Evolutionary conservation across 176 grass and related monocot genomes (phyloP).

Genomic region (Olyra latifolia): DNA sequence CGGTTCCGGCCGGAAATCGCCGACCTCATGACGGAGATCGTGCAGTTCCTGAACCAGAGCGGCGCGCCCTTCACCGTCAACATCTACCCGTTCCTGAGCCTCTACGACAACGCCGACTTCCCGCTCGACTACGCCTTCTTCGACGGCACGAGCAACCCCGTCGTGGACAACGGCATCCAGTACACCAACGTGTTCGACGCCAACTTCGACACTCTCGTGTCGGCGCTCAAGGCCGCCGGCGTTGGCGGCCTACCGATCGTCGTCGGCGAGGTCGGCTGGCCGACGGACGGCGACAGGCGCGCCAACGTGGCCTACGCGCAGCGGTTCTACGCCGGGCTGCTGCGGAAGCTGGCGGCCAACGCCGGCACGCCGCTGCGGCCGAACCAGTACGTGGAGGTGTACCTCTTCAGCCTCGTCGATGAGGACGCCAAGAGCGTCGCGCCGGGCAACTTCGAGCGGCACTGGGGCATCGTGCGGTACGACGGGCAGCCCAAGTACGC

Average conservation of each 20-base stretch:
- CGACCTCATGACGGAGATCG: constrained; percentile 71
- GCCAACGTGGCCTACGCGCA: constrained; percentile 45
- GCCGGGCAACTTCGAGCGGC: constrained; percentile 79
- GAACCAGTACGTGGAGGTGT: constrained; percentile 62
- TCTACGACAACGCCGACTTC: constrained; percentile 54
- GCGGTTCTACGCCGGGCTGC: constrained; percentile 60
- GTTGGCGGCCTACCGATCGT: constrained; percentile 48
- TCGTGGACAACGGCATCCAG: constrained; percentile 47
- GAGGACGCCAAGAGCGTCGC: constrained; percentile 70
- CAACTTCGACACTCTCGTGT: constrained; percentile 76
- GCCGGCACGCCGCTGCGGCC: constrained; percentile 61
- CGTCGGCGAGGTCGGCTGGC: constrained; percentile 82
- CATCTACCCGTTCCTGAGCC: constrained; percentile 90
- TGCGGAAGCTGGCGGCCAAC: constrained; percentile 50
- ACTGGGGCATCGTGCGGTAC: constrained; percentile 74
- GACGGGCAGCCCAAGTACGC: constrained; percentile 75
- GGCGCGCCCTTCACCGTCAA: constrained; percentile 80
- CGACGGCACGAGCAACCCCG: constrained; percentile 51
- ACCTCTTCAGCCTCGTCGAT: constrained; percentile 79
- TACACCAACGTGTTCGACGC: constrained; percentile 96
- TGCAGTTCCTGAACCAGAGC: constrained; percentile 63
- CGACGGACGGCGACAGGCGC: constrained; percentile 62
- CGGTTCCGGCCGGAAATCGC: constrained; percentile 52
- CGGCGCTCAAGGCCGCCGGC: constrained; percentile 39
- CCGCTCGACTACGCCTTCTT: constrained; percentile 87